These are phyloP conservation scores for Spiraea crenata DNA, from an alignment of 331 rosid genomes.

Conservation along the genomic window DNA sequence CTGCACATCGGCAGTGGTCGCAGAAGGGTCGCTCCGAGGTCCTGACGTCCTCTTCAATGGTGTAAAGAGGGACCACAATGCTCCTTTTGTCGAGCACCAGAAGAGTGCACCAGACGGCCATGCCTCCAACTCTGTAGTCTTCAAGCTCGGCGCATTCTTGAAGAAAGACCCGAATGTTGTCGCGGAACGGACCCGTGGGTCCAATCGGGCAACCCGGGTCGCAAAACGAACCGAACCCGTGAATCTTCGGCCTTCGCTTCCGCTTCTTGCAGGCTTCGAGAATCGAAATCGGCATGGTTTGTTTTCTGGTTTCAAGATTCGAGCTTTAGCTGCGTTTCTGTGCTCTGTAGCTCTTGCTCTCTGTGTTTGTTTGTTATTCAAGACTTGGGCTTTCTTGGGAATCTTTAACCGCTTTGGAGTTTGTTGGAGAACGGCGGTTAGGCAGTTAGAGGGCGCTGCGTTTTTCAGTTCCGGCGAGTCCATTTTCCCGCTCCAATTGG, in stretches of 20 bases:
- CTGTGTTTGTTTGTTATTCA: neutral
- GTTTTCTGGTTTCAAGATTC: constrained; percentile 5
- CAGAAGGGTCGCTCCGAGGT: constrained; percentile 62
- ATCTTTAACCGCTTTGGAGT: constrained; percentile 26
- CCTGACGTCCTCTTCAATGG: constrained; percentile 68
- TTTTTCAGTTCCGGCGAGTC: neutral
- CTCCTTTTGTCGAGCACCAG: constrained; percentile 56
- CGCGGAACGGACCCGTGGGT: constrained; percentile 57
- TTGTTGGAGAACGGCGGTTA: neutral
- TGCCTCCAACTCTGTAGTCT: constrained; percentile 50
- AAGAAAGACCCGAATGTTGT: constrained; percentile 67
- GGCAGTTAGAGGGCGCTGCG: constrained; percentile 9
- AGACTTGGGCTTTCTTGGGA: too few relatives aligned
- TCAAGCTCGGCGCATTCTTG: constrained; percentile 63
- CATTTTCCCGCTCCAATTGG: neutral
- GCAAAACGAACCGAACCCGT: constrained; percentile 53
- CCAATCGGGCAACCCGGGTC: constrained; percentile 54
- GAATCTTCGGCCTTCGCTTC: constrained; percentile 61
- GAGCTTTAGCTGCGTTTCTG: neutral
- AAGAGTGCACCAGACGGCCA: constrained; percentile 74
- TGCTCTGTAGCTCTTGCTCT: neutral
- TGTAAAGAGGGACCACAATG: constrained; percentile 64
- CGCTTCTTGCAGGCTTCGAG: constrained; percentile 66
- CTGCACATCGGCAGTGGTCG: constrained; percentile 77
- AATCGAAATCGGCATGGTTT: constrained; percentile 53